These are phyloP conservation scores for Sugiyamaella castrensis DNA, from an alignment of 1,139 yeast species.

Conservation along the genomic window DNA sequence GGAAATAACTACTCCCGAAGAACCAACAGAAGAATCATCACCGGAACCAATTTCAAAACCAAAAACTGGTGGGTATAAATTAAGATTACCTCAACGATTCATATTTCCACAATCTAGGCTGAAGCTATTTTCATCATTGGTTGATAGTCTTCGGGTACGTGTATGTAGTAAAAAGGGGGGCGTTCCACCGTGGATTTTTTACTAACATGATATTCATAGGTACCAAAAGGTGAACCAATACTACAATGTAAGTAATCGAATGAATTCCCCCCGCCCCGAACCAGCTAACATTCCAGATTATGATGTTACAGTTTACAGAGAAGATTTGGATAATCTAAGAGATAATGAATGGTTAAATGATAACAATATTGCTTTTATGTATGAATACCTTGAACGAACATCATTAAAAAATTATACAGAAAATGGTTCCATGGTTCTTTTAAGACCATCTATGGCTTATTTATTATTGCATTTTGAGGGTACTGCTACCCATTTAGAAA, in stretches of 20 bases:
- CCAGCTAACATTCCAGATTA: constrained; percentile 26
- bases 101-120: no score
- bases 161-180: neutral
- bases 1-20: no score
- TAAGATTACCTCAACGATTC: no score
- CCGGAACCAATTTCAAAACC: no score
- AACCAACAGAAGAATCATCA: no score
- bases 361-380: constrained; percentile 61
- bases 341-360: constrained; percentile 74
- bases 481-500: constrained; percentile 31
- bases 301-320: constrained; percentile 44
- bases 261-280: neutral
- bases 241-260: constrained; percentile 19
- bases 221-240: constrained; percentile 16
- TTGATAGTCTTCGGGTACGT: constrained; percentile 13
- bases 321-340: constrained; percentile 45
- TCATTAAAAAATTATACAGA: constrained; percentile 15
- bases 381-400: constrained; percentile 51
- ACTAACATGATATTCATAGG: neutral
- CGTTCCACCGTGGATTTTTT: no score
- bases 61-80: no score
- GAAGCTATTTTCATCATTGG: constrained; percentile 5
- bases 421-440: constrained; percentile 29
- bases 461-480: constrained; percentile 36
- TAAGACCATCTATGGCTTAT: constrained; percentile 44